phyloP scores from a whole-genome alignment of 2,329 filamentous ascomycete genomes.

The Colletotrichum musae region DNA sequence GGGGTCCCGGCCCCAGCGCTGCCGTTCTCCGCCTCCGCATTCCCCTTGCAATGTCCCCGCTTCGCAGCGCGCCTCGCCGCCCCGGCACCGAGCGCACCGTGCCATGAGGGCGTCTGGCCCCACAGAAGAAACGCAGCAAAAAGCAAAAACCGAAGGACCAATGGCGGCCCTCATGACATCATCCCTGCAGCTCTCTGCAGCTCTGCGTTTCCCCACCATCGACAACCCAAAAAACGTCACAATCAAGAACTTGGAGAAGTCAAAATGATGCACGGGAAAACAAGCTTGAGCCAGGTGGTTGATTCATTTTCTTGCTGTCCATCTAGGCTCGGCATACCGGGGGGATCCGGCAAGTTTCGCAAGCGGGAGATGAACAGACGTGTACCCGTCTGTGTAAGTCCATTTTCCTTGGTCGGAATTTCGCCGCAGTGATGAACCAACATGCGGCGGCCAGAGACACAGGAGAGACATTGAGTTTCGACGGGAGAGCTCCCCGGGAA shows the following conservation, averaged over 20 bases:
- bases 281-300: constrained; percentile 19
- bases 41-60: background rate
- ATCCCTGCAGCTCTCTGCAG: constrained; percentile 12
- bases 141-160: constrained; percentile 6
- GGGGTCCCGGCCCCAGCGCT: background rate
- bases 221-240: background rate
- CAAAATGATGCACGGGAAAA: constrained; percentile 16
- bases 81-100: constrained; percentile 30
- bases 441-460: constrained; percentile 1
- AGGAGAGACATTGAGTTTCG: constrained; percentile 23
- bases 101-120: constrained; percentile 12
- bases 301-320: background rate
- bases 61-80: constrained; percentile 2
- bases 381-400: background rate
- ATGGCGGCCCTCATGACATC: constrained; percentile 25
- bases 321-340: background rate
- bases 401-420: constrained; percentile 4
- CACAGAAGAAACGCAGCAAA: constrained; percentile 22
- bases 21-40: constrained; percentile 37
- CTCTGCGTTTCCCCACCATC: background rate
- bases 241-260: too few species aligned
- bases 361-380: background rate
- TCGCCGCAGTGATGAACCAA: constrained; percentile 7
- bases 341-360: too few species aligned
- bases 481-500: background rate